Percentiles rank a stretch among this genome's conserved stretches.
These are phyloP conservation scores for Phytophthora kernoviae DNA, from an alignment of 352 stramenopile species.

Conservation along the genomic window DNA sequence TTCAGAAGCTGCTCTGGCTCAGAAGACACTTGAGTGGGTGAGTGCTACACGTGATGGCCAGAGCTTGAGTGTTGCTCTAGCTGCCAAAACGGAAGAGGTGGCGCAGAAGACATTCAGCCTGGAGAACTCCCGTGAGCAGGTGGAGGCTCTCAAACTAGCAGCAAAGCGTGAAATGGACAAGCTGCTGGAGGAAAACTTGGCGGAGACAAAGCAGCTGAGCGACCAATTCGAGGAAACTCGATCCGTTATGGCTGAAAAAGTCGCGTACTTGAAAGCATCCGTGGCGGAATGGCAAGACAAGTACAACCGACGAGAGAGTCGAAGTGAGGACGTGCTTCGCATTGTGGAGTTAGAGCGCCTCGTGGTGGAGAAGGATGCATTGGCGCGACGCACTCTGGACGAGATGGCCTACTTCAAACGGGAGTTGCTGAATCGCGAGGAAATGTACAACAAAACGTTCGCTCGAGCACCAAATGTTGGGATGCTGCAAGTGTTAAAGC, in stretches of 20 bases:
- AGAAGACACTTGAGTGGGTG: constrained; percentile 38
- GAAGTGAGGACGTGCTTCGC: constrained; percentile 76
- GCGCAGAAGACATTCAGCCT: constrained; percentile 34
- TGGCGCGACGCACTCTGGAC: constrained; percentile 72
- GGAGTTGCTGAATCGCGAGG: constrained; percentile 92
- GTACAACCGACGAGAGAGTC: constrained; percentile 66
- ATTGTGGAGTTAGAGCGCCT: constrained; percentile 75
- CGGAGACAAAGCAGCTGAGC: constrained; percentile 66
- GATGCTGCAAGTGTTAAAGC: constrained; percentile 88
- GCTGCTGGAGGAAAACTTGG: constrained; percentile 68
- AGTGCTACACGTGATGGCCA: constrained; percentile 36
- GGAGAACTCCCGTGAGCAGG: constrained; percentile 48
- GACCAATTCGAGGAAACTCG: constrained; percentile 76
- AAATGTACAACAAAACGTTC: constrained; percentile 95
- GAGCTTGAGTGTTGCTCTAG: constrained; percentile 29
- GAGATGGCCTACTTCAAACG: constrained; percentile 94
- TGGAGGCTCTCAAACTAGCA: constrained; percentile 60
- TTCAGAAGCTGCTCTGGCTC: constrained; percentile 28
- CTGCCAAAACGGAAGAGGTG: constrained; percentile 41
- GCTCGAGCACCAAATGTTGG: constrained; percentile 84
- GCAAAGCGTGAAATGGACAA: constrained; percentile 73
- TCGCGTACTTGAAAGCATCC: constrained; percentile 41
- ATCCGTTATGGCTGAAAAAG: constrained; percentile 58
- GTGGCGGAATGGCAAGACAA: constrained; percentile 62
- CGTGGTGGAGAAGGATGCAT: constrained; percentile 70